These are phyloP conservation scores for Fistulinella cinereoalba DNA, from an alignment of 1,284 basidiomycete genomes.

Conservation along the genomic window DNA sequence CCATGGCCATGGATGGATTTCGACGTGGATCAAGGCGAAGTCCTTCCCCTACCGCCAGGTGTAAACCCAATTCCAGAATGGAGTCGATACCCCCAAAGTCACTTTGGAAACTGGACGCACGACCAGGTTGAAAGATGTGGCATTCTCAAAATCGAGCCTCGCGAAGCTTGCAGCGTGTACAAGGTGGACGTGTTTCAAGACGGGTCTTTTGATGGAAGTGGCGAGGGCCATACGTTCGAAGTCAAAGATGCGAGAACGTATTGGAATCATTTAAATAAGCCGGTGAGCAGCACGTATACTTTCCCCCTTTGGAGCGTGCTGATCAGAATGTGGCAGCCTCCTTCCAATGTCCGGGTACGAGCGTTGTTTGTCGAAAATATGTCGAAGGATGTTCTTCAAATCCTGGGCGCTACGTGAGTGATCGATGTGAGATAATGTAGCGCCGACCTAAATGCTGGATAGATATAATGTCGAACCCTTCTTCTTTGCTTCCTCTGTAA, in stretches of 20 bases:
- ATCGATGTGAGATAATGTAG: not conserved
- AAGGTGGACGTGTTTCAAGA: conserved; percentile 41
- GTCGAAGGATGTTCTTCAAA: conserved; percentile 47
- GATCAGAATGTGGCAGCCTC: conserved; percentile 27
- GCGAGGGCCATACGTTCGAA: conserved; percentile 5
- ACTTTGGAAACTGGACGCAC: conserved; percentile 52
- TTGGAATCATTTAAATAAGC: conserved; percentile 13
- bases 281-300: conserved; percentile 12
- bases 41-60: conserved; percentile 14
- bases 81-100: conserved; percentile 44
- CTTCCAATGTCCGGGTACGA: conserved; percentile 39
- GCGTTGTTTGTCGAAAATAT: conserved; percentile 52
- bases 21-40: conserved; percentile 24
- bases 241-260: conserved; percentile 14
- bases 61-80: conserved; percentile 18
- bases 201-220: conserved; percentile 28
- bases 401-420: conserved; percentile 48
- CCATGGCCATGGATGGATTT: conserved; percentile 42
- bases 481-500: conserved; percentile 54
- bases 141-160: conserved; percentile 26
- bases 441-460: conserved; percentile 2
- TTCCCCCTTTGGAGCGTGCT: not conserved
- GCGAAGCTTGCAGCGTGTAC: conserved; percentile 37
- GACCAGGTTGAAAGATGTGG: conserved; percentile 44
- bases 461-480: conserved; percentile 50